Base-by-base conservation (phyloP, 2,329 filamentous ascomycete species). In the Paecilomyces sp. region DNA sequence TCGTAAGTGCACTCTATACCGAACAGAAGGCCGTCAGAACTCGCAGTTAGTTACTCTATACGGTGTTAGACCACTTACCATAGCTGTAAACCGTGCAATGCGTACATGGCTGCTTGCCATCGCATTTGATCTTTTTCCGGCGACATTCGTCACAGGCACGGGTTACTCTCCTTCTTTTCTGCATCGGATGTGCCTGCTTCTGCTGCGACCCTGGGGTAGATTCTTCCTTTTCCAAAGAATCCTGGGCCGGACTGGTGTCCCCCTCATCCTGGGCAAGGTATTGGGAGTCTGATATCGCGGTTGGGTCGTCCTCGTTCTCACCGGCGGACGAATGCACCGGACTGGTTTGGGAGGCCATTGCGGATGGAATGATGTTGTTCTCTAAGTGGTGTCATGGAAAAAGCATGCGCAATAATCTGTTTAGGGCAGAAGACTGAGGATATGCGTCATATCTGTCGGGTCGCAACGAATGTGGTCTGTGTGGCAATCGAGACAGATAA, bases 1-100 rank as follows among this genome's bases (percentile, higher is more conserved):
- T 96, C 92, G 76, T 96, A 96, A 30, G 92, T 96, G 74, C 92
- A 97, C 72, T 96, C 92, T 96, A 61, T 22, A 56, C 31, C 25
- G 47, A 22, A 5, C 52, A 33, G 47, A 58, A 36, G 33, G 12
- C 25, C 9, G 24, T 34, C 22, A 30, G 59, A 55, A 55, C 22
- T 28, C n/a, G 12, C 13, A 31, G 47, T 30, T 11, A 31, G 22
- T 52, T 58, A 50, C 52, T 54, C 52, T 33, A 15, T 50, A 33
- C 25, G 15, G 53, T 36, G 22, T 47, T 7, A 53, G 58, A 47
- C 60, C 33, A 68, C 83, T 71, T 83, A 97, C 94, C 93, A 80
- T 99, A 99, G 73, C 92, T 97, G 76, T 99, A 99, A 56, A 97
- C 92, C 11, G 92, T 96, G 75, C 94, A 99, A 76, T 97, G 94